phyloP scores from a whole-genome alignment of 768 basidiomycete genomes.

The Serendipita indica region DNA sequence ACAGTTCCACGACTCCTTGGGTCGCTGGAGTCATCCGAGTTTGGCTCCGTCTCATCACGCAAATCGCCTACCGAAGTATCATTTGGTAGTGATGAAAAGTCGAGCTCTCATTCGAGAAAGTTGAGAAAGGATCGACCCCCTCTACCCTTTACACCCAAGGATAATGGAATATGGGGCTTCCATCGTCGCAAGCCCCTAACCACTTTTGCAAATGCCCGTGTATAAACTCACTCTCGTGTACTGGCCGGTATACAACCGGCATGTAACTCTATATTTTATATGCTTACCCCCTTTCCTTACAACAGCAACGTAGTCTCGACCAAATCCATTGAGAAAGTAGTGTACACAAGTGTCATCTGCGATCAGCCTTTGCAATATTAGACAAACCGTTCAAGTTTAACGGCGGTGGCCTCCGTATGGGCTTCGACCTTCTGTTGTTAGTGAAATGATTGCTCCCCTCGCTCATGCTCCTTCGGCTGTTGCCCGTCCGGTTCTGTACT shows the following conservation, averaged over 20 bases:
- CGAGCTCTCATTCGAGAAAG: too few species aligned
- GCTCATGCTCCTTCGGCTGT: background rate
- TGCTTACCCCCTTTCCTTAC: background rate
- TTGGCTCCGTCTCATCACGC: background rate
- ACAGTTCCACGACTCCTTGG: background rate
- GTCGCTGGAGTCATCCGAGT: background rate
- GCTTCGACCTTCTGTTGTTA: background rate
- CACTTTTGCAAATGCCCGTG: background rate
- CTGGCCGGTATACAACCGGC: too few species aligned
- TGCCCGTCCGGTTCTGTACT: background rate
- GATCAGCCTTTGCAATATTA: constrained; percentile 1
- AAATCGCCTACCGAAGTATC: constrained; percentile 1
- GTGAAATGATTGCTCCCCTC: background rate
- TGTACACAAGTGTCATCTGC: background rate
- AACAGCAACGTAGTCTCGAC: background rate
- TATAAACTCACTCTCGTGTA: background rate
- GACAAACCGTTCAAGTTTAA: background rate
- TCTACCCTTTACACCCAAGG: background rate
- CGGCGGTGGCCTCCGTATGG: background rate
- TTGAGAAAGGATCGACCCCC: background rate
- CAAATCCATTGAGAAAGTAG: background rate
- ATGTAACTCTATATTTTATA: too few species aligned
- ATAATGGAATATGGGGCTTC: background rate
- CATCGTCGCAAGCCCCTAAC: background rate
- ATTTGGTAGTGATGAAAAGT: background rate